Base-by-base conservation (phyloP, 2,329 filamentous ascomycete species). In the Tolypocladium cylindrosporum region DNA sequence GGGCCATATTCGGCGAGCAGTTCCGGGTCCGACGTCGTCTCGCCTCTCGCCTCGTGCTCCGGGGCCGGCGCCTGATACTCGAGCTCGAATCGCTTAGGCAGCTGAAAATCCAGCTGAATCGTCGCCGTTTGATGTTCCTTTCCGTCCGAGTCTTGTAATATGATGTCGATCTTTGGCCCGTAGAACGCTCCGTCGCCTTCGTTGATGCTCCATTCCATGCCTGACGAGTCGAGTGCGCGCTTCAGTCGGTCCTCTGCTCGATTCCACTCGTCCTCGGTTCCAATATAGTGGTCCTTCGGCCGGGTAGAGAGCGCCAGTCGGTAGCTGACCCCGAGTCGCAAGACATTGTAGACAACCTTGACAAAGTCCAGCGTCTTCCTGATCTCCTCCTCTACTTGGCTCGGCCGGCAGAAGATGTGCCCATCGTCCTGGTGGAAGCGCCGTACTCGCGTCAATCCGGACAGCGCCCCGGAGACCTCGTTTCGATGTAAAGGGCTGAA, bases 351-450 rank as follows among this genome's bases (percentile, higher is more conserved):
- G 0, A 89, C 84, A 66, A 85, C 81, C 56, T 83, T 80, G 55
- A 93, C 85, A 69, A 94, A 93, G 41, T 86, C 83, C 52, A 94
- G 73, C 2, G 89, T 90, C 60, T 82, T 82, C 57, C 80, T 79
- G 58, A 94, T 93, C 72, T 94, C 90, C 3, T 82, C 76, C 63
- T 85, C 78, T 59, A 93, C 89, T 71, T 94, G 90, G 53, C 80
- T 78, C 7, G 88, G 88, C 1, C 88, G 84, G 70, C 91, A 95
- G 72, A 96, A 96, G 61, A 96, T 94, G 72, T 96, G 91, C 7
- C 89, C 89, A 69, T 96, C 91, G 69, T 96, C 91, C 69, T 96
- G 91, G 71, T 94, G 90, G 72, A 96, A 96, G 24, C 91, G 83
- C 40, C 91, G 83, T 55, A 96, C 90, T 59, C 91, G 84, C 3